These are phyloP conservation scores for Penicillium sumatraense DNA, from an alignment of 2,329 filamentous ascomycete species.

Conservation along the genomic window DNA sequence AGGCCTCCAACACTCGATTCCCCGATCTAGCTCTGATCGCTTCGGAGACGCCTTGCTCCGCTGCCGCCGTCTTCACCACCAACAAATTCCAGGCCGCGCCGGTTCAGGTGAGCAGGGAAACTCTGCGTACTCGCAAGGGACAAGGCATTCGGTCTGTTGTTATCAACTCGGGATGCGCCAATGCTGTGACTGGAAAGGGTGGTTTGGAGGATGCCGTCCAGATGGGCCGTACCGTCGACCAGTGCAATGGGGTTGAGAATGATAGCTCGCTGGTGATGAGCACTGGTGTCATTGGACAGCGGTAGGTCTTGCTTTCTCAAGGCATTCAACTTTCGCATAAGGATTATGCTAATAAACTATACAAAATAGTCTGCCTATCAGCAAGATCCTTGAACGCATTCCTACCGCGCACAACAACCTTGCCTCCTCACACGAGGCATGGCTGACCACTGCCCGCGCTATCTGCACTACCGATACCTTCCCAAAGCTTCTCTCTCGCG, in stretches of 20 bases:
- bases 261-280: slow-evolving; percentile 91
- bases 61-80: slow-evolving; percentile 92
- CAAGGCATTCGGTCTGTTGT: slow-evolving; percentile 76
- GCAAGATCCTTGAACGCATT: slow-evolving; percentile 84
- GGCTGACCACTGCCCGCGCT: slow-evolving; percentile 82
- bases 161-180: slow-evolving; percentile 95
- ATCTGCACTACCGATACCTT: slow-evolving; percentile 99
- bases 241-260: slow-evolving; percentile 58
- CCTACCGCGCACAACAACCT: slow-evolving; percentile 74
- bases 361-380: slow-evolving; percentile 74
- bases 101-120: slow-evolving; percentile 79
- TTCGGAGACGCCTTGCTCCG: slow-evolving; percentile 83
- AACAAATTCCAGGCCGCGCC: slow-evolving; percentile 98
- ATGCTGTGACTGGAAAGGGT: slow-evolving; percentile 91
- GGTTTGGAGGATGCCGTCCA: slow-evolving; percentile 84
- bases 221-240: slow-evolving; percentile 82
- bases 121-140: slow-evolving; percentile 69
- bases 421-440: slow-evolving; percentile 78
- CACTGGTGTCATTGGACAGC: slow-evolving; percentile 95
- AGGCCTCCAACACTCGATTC: slow-evolving; percentile 86
- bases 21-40: slow-evolving; percentile 88
- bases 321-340: neutral
- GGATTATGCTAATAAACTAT: slow-evolving; percentile 7
- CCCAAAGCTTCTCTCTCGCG: slow-evolving; percentile 86
- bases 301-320: slow-evolving; percentile 51